Evolutionary conservation across 2,329 filamentous ascomycete genomes (phyloP).

Genomic region (Xylariales sp.): DNA sequence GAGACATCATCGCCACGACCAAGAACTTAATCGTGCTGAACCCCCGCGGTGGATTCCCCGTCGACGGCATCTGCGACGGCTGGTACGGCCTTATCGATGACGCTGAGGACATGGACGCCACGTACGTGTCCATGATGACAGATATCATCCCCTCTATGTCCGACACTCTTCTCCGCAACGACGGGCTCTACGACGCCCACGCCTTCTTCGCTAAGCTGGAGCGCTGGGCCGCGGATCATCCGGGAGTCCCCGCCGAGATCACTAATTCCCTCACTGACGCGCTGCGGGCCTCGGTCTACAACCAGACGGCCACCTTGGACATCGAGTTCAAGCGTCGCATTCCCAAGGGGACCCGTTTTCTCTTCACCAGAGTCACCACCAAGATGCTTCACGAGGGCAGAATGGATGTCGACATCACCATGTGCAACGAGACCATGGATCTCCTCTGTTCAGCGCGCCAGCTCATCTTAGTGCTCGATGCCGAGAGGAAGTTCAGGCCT

Average conservation of each 20-base stretch:
- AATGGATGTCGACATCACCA: slow-evolving; percentile 43
- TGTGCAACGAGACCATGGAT: slow-evolving; percentile 43
- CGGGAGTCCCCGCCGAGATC: slow-evolving; percentile 38
- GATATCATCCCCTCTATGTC: slow-evolving; percentile 47
- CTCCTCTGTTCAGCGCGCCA: slow-evolving; percentile 39
- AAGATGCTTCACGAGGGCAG: slow-evolving; percentile 43
- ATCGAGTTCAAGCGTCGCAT: slow-evolving; percentile 46
- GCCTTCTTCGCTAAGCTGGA: slow-evolving; percentile 20
- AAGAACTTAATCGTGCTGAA: slow-evolving; percentile 36
- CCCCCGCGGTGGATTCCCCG: slow-evolving; percentile 41
- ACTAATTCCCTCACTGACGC: slow-evolving; percentile 39
- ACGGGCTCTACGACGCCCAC: slow-evolving; percentile 44
- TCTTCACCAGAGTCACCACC: slow-evolving; percentile 40
- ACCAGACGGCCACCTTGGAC: slow-evolving; percentile 43
- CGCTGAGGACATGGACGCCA: slow-evolving; percentile 43
- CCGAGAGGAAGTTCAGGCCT: slow-evolving; percentile 39
- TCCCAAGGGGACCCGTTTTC: slow-evolving; percentile 41
- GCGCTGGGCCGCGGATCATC: slow-evolving; percentile 43
- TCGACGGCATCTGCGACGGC: slow-evolving; percentile 41
- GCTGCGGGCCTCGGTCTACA: slow-evolving; percentile 32
- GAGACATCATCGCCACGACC: slow-evolving; percentile 43
- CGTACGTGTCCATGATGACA: slow-evolving; percentile 45
- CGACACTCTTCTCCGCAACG: slow-evolving; percentile 45
- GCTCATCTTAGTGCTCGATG: slow-evolving; percentile 41
- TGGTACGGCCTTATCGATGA: slow-evolving; percentile 41